Base-by-base conservation (phyloP, 1,284 basidiomycete species). In the Marasmius tenuissimus region DNA sequence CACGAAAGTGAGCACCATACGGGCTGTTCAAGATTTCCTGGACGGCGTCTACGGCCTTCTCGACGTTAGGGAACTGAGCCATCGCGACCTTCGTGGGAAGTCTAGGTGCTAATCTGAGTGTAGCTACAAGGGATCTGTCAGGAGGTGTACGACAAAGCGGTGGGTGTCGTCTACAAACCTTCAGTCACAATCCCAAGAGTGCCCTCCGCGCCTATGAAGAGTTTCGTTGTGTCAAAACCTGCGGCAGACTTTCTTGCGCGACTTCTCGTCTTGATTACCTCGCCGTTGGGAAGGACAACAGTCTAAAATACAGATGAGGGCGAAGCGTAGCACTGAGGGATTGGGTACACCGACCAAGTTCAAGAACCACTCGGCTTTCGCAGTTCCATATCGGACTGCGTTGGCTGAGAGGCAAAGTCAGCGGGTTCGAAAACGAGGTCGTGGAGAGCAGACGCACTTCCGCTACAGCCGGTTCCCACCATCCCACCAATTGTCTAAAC, bases 161-260 rank as follows among this genome's bases (percentile, higher is more conserved):
- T 5, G 20, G 18, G 59, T 14, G 4, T 35, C 14, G 34, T n/a
- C 6, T 37, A 37, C 58, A 48, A 56, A 86, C 85, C 86, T 75
- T 93, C 91, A 0, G 89, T 92, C 8, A 94, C 85, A 58, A 94
- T 87, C 1, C 92, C 92, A 48, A 94, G 75, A 0, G 91, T 93
- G 3, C 92, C 92, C 70, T 94, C 92, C 0, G 91, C 88, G 1
- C 92, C 91, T 56, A 93, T 86, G 76, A 93, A 93, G n/a, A 93
- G 75, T 67, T 91, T 90, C 9, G 89, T 91, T 3, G 86, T 80
- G 69, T 94, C 91, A 60, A 88, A 92, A 1, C 92, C 92, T 2
- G 89, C 89, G 1, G 88, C 81, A 0, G 89, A 92, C 72, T 93
- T 93, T 55, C 85, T 78, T 7, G 91, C 89, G 60, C 88, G 73